Evolutionary conservation across 768 basidiomycete genomes (phyloP).

Genomic region (Albatrellus ellisii): DNA sequence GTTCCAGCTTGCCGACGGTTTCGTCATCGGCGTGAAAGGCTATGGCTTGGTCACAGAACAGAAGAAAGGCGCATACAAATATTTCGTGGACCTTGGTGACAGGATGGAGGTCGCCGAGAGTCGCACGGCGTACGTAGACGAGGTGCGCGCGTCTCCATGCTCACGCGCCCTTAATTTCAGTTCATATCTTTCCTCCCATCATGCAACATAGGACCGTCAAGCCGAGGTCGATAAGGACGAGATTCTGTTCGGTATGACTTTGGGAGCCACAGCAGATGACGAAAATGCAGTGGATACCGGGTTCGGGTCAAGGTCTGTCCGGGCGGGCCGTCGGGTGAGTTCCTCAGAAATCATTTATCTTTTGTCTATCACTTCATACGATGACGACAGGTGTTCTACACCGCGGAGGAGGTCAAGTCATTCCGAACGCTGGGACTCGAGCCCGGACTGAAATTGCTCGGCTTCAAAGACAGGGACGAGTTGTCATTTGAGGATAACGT

Average conservation of each 20-base stretch:
- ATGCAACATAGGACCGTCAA: conserved; percentile 19
- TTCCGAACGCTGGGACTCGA: conserved; percentile 74
- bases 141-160: conserved; percentile 29
- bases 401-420: conserved; percentile 65
- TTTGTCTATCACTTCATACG: conserved; percentile 3
- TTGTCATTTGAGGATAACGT: conserved; percentile 81
- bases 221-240: conserved; percentile 23
- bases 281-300: conserved; percentile 26
- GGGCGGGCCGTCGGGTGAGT: conserved; percentile 36
- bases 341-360: conserved; percentile 8
- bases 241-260: conserved; percentile 27
- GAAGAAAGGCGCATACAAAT: conserved; percentile 69
- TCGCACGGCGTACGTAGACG: conserved; percentile 65
- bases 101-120: conserved; percentile 62
- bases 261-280: conserved; percentile 24
- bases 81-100: conserved; percentile 71
- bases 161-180: too few relatives aligned
- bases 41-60: conserved; percentile 86
- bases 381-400: conserved; percentile 65
- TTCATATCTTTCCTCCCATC: neutral
- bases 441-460: conserved; percentile 83
- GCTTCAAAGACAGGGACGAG: conserved; percentile 67
- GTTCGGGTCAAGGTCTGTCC: conserved; percentile 24
- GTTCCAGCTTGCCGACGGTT: conserved; percentile 60
- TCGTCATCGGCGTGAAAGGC: conserved; percentile 77